Evolutionary conservation across 148 eudicot species (phyloP), one percentile per base, ranked within the genome.

Genomic region (Cornus kousa): DNA sequence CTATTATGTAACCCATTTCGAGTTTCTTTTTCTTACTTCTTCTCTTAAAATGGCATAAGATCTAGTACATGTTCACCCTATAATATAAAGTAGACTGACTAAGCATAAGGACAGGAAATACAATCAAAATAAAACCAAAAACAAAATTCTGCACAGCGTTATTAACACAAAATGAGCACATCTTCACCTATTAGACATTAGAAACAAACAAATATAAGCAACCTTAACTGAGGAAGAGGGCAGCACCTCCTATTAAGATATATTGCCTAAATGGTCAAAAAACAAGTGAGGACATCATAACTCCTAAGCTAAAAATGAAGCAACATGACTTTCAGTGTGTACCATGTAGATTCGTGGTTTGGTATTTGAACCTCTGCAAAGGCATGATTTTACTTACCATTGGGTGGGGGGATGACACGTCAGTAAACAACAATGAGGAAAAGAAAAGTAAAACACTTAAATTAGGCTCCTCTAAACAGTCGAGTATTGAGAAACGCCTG

Each of bases 31-130:
- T 19, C 53, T 23, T 57, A 23, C 33, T 68, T 68, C 69, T 28
- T 3, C 65, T 28, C 28, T 35, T 35, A 11, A 66, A 67, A 8
- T 13, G 20, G 13, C 4, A 57, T 13, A 57, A 57, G 8, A 57
- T 13, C 19, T 53, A 53, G 17, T 4, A 14, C 59, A 53, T 53
- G 59, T 53, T 20, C 7, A 19, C 24, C 23, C 23, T n/a, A 7
- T 5, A 62, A 62, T 20, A 62, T 20, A n/a, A 62, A 19, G 66
- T 19, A 62, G 24, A 17, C 55, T 67, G 68, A 68, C 19, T 24
- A 67, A 68, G 79, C 22, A 68, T 13, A 11, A 76, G 22, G 65
- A 65, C 23, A 76, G 46, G 72, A 13, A 76, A 68, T 33, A 31
- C 2, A 55, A 76, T 48, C 19, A 4, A 68, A 3, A 13, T 17